A percentile compares a stretch with the other conserved stretches of the same genome.
Conservation (phyloP, 2,329 filamentous ascomycete species). For the Ophiostoma quercus region DNA sequence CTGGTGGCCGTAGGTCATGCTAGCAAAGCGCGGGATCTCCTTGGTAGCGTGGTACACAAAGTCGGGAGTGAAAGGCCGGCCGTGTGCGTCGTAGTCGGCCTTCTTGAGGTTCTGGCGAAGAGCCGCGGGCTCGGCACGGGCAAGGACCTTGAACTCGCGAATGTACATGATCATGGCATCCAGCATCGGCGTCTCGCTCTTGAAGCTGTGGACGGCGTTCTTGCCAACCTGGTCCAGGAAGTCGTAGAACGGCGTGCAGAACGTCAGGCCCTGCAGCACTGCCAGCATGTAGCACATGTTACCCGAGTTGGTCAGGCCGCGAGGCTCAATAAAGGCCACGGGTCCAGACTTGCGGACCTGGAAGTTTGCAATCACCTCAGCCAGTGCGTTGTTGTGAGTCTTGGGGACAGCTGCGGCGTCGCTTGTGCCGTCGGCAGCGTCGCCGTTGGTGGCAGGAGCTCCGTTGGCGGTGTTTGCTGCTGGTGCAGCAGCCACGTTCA, state of each 20-base stretch:
- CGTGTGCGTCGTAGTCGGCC: conserved; percentile 81
- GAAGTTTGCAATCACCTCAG: conserved; percentile 71
- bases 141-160: conserved; percentile 82
- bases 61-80: conserved; percentile 85
- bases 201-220: conserved; percentile 82
- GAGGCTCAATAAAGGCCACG: conserved; percentile 80
- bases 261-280: conserved; percentile 90
- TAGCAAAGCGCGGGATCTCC: conserved; percentile 78
- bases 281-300: conserved; percentile 99
- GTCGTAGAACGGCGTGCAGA: conserved; percentile 88
- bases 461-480: conserved; percentile 30
- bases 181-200: conserved; percentile 86
- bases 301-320: conserved; percentile 90
- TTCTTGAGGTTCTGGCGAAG: conserved; percentile 69
- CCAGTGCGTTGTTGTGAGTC: conserved; percentile 55
- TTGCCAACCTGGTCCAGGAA: conserved; percentile 85
- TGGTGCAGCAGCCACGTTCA: conserved; percentile 29
- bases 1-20: conserved; percentile 94
- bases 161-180: conserved; percentile 98
- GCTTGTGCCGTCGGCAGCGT: conserved; percentile 29
- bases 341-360: conserved; percentile 60
- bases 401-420: conserved; percentile 39
- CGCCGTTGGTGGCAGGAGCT: conserved; percentile 26
- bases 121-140: conserved; percentile 69
- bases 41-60: conserved; percentile 93